A percentile compares a stretch with the other conserved stretches of the same genome.
Evolutionary conservation across 2,329 filamentous ascomycete species (phyloP).

Genomic region (Pseudopyricularia cyperi): DNA sequence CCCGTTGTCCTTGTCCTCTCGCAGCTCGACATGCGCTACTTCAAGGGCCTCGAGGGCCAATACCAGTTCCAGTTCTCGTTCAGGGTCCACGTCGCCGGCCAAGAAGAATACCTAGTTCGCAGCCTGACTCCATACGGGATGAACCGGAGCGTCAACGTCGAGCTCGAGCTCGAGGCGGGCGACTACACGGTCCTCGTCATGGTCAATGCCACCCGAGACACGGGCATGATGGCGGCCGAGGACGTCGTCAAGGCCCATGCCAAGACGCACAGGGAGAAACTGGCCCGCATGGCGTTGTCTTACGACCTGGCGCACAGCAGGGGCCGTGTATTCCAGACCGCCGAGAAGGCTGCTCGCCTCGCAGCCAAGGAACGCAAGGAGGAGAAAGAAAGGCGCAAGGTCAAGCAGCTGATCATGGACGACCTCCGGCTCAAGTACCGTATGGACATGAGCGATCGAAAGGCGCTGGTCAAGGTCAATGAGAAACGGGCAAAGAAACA

Average conservation of each 20-base stretch:
- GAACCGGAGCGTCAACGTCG: slow-evolving; percentile 40
- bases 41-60: slow-evolving; percentile 45
- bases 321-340: slow-evolving; percentile 35
- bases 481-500: slow-evolving; percentile 17
- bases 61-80: slow-evolving; percentile 31
- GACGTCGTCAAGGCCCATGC: slow-evolving; percentile 42
- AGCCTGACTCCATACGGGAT: slow-evolving; percentile 46
- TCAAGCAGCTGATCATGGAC: slow-evolving; percentile 27
- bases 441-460: slow-evolving; percentile 15
- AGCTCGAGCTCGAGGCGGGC: slow-evolving; percentile 42
- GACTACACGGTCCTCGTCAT: slow-evolving; percentile 44
- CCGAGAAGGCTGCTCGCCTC: slow-evolving; percentile 32
- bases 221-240: slow-evolving; percentile 31
- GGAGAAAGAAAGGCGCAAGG: slow-evolving; percentile 35
- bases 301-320: slow-evolving; percentile 50
- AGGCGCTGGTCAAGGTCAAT: slow-evolving; percentile 18
- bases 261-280: slow-evolving; percentile 39
- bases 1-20: slow-evolving; percentile 47
- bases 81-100: slow-evolving; percentile 21
- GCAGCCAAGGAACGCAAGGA: slow-evolving; percentile 30
- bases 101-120: slow-evolving; percentile 45
- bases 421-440: slow-evolving; percentile 20
- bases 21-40: slow-evolving; percentile 50
- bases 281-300: slow-evolving; percentile 42
- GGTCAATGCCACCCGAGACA: slow-evolving; percentile 36